Base-by-base conservation (phyloP, 352 stramenopile genomes). In the Globisporangium cederbergense region DNA sequence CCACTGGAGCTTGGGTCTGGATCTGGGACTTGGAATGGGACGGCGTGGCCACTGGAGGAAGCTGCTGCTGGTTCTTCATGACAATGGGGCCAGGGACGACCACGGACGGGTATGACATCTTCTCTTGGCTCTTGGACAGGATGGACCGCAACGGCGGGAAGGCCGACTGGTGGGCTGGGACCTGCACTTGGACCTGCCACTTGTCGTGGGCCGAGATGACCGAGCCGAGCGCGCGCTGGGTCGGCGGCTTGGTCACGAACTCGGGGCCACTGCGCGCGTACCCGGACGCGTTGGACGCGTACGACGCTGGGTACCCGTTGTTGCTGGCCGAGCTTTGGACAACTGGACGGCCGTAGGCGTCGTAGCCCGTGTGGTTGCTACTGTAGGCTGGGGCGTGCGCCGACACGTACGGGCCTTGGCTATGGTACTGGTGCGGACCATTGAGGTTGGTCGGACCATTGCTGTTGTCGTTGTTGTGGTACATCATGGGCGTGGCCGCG, bases 31-130 rank as follows among this genome's bases (percentile, higher is more conserved):
- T 36, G 32, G 32, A 36, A 4, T 49, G 25, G 18, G 55, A 22
- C 36, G 34, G 55, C 36, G 40, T 51, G 20, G 34, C 40, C 40
- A 45, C 40, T 7, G 14, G 4, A 20, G 42, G 42, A 18, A 20
- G 32, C 28, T 34, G 8, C 25, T 46, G 54, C 16, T 67, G 43
- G 36, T n/a, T 42, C 47, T 68, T 68, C 46, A 63, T 54, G 30
- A 79, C 58, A 54, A 81, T 70, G 34, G 76, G 73, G 14, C 61
- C 8, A 43, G 32, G 22, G 22, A 60, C 53, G 34, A 32, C 38
- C 22, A 32, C 30, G 22, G 57, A 45, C n/a, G 32, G 36, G 16
- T 59, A 38, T 25, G 58, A 11, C 30, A 54, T 18, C 45, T 65
- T 65, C 18, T 71, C 60, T 7, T 36, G 32, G 28, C 30, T 53